Percentiles rank a stretch among this genome's conserved stretches.
These are phyloP conservation scores for Apiotrichum sp. DNA, from an alignment of 1,284 basidiomycete genomes.

Conservation along the genomic window DNA sequence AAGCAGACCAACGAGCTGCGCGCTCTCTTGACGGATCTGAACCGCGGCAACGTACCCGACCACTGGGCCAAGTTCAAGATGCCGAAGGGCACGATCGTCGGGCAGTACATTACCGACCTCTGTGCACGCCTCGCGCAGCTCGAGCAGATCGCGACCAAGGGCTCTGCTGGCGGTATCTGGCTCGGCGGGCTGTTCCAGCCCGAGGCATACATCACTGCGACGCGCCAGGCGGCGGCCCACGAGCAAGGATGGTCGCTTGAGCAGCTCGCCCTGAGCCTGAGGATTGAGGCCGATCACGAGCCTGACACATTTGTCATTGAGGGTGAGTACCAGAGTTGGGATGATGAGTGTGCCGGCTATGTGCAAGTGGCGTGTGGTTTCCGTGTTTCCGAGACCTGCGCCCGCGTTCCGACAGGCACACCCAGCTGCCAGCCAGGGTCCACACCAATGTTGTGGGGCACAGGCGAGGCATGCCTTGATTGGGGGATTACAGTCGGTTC, in stretches of 20 bases:
- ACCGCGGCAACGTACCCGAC: constrained; percentile 78
- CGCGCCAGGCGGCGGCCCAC: constrained; percentile 85
- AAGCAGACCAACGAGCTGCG: constrained; percentile 94
- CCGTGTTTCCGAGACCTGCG: no score
- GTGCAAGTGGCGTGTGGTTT: no score
- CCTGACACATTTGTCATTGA: constrained; percentile 69
- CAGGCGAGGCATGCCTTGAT: no score
- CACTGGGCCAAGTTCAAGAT: constrained; percentile 89
- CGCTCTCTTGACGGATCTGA: constrained; percentile 74
- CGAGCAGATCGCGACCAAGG: constrained; percentile 58
- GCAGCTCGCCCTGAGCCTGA: constrained; percentile 70
- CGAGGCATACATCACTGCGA: constrained; percentile 89
- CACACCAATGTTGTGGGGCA: no score
- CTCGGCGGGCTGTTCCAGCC: constrained; percentile 91
- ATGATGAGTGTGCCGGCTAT: no score
- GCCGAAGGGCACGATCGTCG: constrained; percentile 68
- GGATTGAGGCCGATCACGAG: constrained; percentile 61
- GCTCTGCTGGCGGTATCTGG: constrained; percentile 58
- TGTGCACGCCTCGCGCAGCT: constrained; percentile 71
- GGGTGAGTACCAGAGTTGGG: constrained; percentile 65
- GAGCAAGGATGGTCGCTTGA: constrained; percentile 84
- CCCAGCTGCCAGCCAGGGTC: no score
- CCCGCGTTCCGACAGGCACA: no score
- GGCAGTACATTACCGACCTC: constrained; percentile 79
- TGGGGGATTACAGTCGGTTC: no score